Evolutionary conservation across 2,329 filamentous ascomycete species (phyloP).

Genomic region (Arthrobotrys iridis): DNA sequence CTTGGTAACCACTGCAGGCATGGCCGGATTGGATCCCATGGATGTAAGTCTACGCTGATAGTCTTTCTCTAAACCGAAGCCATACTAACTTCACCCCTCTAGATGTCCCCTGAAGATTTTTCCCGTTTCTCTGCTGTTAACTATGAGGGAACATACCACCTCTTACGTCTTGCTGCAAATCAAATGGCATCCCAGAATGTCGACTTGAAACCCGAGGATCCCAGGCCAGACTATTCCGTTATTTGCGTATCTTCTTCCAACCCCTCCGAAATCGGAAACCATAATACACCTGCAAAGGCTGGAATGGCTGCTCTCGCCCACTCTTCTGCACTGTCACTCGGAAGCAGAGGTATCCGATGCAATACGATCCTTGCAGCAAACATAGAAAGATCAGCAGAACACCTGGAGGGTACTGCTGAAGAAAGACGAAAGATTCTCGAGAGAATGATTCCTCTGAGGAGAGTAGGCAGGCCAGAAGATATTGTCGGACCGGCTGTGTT

Average conservation of each 20-base stretch:
- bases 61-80: neutral
- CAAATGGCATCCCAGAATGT: slow-evolving; percentile 57
- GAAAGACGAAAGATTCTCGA: slow-evolving; percentile 46
- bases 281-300: slow-evolving; percentile 47
- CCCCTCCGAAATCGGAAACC: slow-evolving; percentile 47
- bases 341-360: slow-evolving; percentile 45
- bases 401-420: slow-evolving; percentile 46
- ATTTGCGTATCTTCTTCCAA: slow-evolving; percentile 55
- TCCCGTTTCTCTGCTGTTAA: slow-evolving; percentile 56
- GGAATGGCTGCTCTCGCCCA: slow-evolving; percentile 45
- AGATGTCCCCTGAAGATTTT: slow-evolving; percentile 48
- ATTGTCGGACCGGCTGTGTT: slow-evolving; percentile 86
- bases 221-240: slow-evolving; percentile 55
- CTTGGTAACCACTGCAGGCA: slow-evolving; percentile 71
- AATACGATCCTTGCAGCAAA: slow-evolving; percentile 52
- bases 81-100: neutral
- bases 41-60: slow-evolving; percentile 28
- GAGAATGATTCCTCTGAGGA: slow-evolving; percentile 48
- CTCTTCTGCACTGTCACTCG: slow-evolving; percentile 40
- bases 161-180: slow-evolving; percentile 57
- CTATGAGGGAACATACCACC: slow-evolving; percentile 58
- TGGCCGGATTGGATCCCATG: slow-evolving; percentile 47
- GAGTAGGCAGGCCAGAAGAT: slow-evolving; percentile 72
- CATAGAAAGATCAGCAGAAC: slow-evolving; percentile 42
- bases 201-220: slow-evolving; percentile 53